A percentile compares a stretch with the other conserved stretches of the same genome.
Evolutionary conservation across 2,329 filamentous ascomycete species (phyloP).

Genomic region (Penicillium sp.): DNA sequence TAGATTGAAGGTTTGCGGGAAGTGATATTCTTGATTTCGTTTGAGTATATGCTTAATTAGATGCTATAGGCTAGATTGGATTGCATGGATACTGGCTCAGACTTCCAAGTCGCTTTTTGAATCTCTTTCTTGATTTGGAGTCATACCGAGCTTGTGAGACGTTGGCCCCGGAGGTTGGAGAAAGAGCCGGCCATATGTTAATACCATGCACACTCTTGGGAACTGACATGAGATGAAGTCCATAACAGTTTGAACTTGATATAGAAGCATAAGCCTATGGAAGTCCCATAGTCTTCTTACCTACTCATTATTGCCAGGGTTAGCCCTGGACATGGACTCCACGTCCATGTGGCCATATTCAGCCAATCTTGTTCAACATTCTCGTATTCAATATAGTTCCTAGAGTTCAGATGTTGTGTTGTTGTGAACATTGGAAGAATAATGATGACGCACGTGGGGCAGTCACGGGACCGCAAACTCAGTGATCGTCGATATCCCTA

Average conservation of each 20-base stretch:
- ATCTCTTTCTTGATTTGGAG: background rate
- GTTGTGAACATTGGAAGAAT: background rate
- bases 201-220: background rate
- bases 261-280: background rate
- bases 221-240: background rate
- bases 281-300: background rate
- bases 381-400: background rate
- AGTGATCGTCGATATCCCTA: background rate
- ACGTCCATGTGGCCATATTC: slow-evolving; percentile 1
- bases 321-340: background rate
- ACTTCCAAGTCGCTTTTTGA: background rate
- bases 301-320: background rate
- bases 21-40: background rate
- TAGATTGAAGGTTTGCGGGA: background rate
- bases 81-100: too few species aligned
- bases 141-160: background rate
- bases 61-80: too few species aligned
- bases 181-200: background rate
- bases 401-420: background rate
- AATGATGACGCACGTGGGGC: background rate
- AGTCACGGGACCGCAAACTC: slow-evolving; percentile 11
- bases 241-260: background rate
- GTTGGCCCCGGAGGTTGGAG: background rate
- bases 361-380: background rate
- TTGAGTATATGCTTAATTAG: background rate